These are phyloP conservation scores for Crepidotus variabilis DNA, from an alignment of 768 basidiomycete species.

Conservation along the genomic window DNA sequence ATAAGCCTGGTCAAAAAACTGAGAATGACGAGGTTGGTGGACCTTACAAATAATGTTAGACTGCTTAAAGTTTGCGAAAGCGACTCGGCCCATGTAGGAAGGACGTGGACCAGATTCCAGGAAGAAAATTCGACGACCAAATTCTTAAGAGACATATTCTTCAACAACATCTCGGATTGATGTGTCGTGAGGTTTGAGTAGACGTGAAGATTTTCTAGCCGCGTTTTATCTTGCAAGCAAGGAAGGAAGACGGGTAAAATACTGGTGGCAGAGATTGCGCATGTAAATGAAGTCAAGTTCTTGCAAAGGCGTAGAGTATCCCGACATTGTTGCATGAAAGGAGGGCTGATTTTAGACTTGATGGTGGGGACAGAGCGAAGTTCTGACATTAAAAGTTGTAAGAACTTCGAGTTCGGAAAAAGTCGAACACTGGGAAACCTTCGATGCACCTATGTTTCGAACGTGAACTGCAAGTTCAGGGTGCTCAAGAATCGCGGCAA, in stretches of 20 bases:
- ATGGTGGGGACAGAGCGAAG: slow-evolving; percentile 43
- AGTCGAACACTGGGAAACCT: background rate
- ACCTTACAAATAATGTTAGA: slow-evolving; percentile 59
- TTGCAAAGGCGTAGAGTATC: slow-evolving; percentile 43
- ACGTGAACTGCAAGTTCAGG: slow-evolving; percentile 55
- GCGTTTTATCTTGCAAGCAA: slow-evolving; percentile 37
- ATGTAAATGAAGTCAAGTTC: slow-evolving; percentile 57
- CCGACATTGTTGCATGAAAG: slow-evolving; percentile 51
- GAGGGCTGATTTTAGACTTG: slow-evolving; percentile 33
- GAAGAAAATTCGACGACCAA: slow-evolving; percentile 58
- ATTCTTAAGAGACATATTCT: slow-evolving; percentile 35
- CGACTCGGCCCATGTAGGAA: slow-evolving; percentile 53
- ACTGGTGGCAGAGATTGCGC: slow-evolving; percentile 32
- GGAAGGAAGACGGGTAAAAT: slow-evolving; percentile 49
- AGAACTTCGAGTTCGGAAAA: background rate
- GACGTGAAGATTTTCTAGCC: slow-evolving; percentile 46
- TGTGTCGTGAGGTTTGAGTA: slow-evolving; percentile 47
- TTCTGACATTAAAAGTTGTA: slow-evolving; percentile 30
- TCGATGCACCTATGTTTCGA: slow-evolving; percentile 46
- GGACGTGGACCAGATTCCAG: slow-evolving; percentile 54
- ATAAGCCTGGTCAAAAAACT: background rate
- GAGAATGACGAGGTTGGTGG: background rate
- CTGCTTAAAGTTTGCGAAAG: slow-evolving; percentile 43
- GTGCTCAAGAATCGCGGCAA: slow-evolving; percentile 51
- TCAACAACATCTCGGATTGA: slow-evolving; percentile 41